Conservation (phyloP, 176 grass and related monocot species). For the Aegilops speltoides region DNA sequence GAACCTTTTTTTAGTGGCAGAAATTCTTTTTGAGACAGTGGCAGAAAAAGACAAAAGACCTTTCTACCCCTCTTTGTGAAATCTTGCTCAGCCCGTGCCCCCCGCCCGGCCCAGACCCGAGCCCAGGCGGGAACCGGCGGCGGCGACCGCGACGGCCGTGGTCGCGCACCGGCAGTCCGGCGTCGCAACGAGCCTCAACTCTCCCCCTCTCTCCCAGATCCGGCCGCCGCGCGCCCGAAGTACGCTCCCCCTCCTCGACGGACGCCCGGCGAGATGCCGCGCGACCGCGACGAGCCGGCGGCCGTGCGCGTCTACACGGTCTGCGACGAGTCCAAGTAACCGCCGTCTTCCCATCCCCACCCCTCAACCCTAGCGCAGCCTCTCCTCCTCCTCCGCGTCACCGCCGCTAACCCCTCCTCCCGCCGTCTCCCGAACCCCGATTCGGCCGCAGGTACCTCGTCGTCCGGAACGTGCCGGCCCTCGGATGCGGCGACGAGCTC, state of each 20-base stretch:
- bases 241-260: too few relatives aligned
- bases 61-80: too few relatives aligned
- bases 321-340: conserved; percentile 91
- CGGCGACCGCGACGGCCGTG: too few relatives aligned
- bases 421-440: not conserved
- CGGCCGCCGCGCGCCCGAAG: not conserved
- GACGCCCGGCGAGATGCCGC: conserved; percentile 49
- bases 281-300: conserved; percentile 48
- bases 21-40: too few relatives aligned
- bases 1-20: too few relatives aligned
- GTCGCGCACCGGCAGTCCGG: too few relatives aligned
- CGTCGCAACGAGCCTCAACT: too few relatives aligned
- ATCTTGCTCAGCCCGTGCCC: too few relatives aligned
- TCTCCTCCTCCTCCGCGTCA: not conserved
- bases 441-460: conserved; percentile 67
- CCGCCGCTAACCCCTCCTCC: not conserved
- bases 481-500: conserved; percentile 84
- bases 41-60: too few relatives aligned
- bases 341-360: not conserved
- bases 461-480: conserved; percentile 84
- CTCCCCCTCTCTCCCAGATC: not conserved
- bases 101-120: too few relatives aligned
- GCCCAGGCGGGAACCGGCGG: too few relatives aligned
- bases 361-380: not conserved
- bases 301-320: conserved; percentile 80